Evolutionary conservation across 139 green algal genomes (phyloP).

Genomic region (Penium margaritaceum): DNA sequence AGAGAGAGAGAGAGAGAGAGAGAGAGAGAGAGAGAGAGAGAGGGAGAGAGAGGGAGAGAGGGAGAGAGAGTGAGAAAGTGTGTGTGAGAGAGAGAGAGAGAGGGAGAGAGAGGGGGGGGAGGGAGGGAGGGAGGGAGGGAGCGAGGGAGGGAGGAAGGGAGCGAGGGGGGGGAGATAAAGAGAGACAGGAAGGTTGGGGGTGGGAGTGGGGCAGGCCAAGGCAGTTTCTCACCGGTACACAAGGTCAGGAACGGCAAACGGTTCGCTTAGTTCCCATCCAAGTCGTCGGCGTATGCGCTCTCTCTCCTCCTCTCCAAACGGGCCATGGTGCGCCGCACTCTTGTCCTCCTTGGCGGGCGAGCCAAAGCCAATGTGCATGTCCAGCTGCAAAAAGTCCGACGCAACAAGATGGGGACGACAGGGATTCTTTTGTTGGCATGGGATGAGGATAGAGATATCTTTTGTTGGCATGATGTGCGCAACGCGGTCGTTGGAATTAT

Average conservation of each 20-base stretch:
- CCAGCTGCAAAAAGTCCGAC: slow-evolving; percentile 27
- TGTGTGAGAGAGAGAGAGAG: not conserved
- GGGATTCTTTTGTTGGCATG: no score
- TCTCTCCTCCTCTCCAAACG: slow-evolving; percentile 33
- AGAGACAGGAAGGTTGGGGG: no score
- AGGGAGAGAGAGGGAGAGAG: not conserved
- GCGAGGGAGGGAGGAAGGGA: not conserved
- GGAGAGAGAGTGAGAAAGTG: not conserved
- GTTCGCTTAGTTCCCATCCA: slow-evolving; percentile 44
- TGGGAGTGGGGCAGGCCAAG: not conserved
- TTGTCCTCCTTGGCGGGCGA: slow-evolving; percentile 31
- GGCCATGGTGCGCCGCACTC: slow-evolving; percentile 20
- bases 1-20: not conserved
- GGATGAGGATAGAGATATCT: no score
- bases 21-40: slow-evolving; percentile 1
- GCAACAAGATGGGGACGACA: no score
- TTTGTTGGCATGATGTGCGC: no score
- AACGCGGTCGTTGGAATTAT: no score
- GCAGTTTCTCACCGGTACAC: slow-evolving; percentile 63
- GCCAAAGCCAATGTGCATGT: slow-evolving; percentile 26
- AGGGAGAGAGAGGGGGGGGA: not conserved
- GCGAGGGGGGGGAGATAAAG: not conserved
- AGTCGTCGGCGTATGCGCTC: slow-evolving; percentile 15
- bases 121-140: not conserved
- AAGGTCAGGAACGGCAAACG: slow-evolving; percentile 86